phyloP scores from a whole-genome alignment of 1,284 basidiomycete species.

The Pyrrhoderma lamaoense region DNA sequence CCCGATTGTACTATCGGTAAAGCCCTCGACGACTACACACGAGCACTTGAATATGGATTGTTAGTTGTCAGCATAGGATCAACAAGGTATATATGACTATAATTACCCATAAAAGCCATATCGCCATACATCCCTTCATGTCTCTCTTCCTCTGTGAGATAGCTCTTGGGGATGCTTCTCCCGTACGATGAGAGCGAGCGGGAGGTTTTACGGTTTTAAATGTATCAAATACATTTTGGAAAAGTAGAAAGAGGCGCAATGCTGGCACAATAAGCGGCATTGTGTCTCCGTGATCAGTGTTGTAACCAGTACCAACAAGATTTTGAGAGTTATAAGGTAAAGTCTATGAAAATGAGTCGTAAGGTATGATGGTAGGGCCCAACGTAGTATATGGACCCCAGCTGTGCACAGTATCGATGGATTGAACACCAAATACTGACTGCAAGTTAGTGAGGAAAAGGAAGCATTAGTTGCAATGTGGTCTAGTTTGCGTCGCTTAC shows the following conservation, averaged over 20 bases:
- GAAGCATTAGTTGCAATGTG: no score
- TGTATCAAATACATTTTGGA: conserved; percentile 73
- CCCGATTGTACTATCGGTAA: conserved; percentile 52
- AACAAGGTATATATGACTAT: conserved; percentile 12
- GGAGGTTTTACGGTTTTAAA: conserved; percentile 73
- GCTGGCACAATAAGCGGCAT: conserved; percentile 67
- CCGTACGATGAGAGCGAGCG: conserved; percentile 49
- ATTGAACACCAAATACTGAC: no score
- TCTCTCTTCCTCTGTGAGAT: conserved; percentile 67
- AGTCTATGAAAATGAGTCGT: not conserved
- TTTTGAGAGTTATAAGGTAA: not conserved
- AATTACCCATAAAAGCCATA: conserved; percentile 79
- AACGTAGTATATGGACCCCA: no score
- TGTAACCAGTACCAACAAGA: not conserved
- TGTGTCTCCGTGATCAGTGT: not conserved
- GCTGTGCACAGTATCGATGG: no score
- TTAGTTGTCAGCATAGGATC: conserved; percentile 5
- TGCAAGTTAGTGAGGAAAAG: no score
- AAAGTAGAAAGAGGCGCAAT: conserved; percentile 60
- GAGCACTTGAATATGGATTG: conserved; percentile 39
- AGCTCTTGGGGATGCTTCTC: conserved; percentile 56
- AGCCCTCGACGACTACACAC: conserved; percentile 55
- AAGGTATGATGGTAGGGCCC: no score
- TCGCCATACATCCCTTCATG: conserved; percentile 73
- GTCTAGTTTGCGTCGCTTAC: no score